phyloP scores from a whole-genome alignment of 2,329 filamentous ascomycete genomes.

The Epichloe sibirici region DNA sequence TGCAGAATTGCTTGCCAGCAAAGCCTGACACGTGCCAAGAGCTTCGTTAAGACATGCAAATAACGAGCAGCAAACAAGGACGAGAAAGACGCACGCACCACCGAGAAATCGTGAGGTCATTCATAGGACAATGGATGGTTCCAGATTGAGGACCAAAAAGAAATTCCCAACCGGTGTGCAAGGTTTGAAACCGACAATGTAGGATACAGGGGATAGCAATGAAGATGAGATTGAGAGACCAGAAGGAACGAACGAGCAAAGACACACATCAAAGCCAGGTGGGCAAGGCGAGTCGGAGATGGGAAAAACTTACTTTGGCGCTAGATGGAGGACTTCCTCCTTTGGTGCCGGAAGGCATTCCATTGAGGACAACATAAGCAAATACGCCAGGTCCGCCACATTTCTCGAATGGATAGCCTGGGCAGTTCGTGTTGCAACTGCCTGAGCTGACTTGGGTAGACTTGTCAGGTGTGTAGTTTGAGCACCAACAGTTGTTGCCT shows the following conservation, averaged over 20 bases:
- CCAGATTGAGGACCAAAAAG: too few relatives aligned
- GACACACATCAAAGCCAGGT: background rate
- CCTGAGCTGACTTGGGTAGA: conserved; percentile 24
- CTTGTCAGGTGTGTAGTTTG: conserved; percentile 49
- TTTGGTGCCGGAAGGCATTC: conserved; percentile 44
- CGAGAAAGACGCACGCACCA: background rate
- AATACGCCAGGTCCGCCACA: conserved; percentile 53
- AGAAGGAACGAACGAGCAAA: background rate
- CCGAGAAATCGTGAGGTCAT: too few relatives aligned
- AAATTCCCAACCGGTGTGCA: too few relatives aligned
- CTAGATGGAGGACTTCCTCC: conserved; percentile 14
- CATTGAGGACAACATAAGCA: conserved; percentile 50
- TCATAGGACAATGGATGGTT: too few relatives aligned
- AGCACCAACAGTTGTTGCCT: conserved; percentile 59
- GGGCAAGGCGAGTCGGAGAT: conserved; percentile 1
- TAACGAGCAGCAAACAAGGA: conserved; percentile 2
- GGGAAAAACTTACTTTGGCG: conserved; percentile 16
- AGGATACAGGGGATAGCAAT: background rate
- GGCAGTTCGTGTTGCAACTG: conserved; percentile 48
- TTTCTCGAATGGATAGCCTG: conserved; percentile 53
- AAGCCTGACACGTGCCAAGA: conserved; percentile 8
- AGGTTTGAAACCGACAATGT: background rate
- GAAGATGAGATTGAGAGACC: background rate
- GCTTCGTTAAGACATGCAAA: background rate
- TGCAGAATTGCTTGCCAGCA: conserved; percentile 8